Base-by-base conservation (phyloP, 176 grass and related monocot species). In the Carex kokanica region DNA sequence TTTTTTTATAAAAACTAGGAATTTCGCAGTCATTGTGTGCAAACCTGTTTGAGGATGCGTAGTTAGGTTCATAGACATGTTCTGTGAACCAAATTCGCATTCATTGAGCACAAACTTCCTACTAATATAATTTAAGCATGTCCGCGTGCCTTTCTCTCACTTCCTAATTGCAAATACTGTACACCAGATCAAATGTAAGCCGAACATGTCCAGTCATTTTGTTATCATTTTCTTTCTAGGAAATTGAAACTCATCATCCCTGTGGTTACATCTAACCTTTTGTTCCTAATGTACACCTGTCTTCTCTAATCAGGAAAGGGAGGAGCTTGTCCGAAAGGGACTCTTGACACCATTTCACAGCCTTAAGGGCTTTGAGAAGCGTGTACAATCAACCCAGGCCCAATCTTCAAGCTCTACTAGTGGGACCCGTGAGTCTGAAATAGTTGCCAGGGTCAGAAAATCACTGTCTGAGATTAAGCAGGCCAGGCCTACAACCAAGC, bases 271-370 rank as follows among this genome's bases (percentile, higher is more conserved):
- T 24, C 21, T 70, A 40, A 70, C 15, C 1, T 24, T 11, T 27
- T 71, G 2, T 74, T 24, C 45, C 9, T 53, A 74, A 27, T 74
- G 71, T 13, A 27, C 45, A 75, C 24, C 47, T 75, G 47, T 53
- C 20, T 27, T 84, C 29, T 87, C 60, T 81, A 49, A 85, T 72
- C 2, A 98, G 95, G 88, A 94, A 84, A 94, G 90, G 79, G 95
- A 98, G 81, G 89, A 93, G 86, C 81, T 94, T 54, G 87, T 94
- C 41, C 88, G 95, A 60, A 98, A 94, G 78, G 94, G 94, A 16
- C 69, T 98, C 24, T 82, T 98, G 54, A 98, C 95, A 78, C 95
- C 95, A 36, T 98, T 98, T 84, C 95, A 98, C 75, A 98, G 81
- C 84, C 74, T 98, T 74, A 94, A 91, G 74, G 95, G 92, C 47